Conservation (phyloP, 345 rosid species). For the Eutrema japonicum region DNA sequence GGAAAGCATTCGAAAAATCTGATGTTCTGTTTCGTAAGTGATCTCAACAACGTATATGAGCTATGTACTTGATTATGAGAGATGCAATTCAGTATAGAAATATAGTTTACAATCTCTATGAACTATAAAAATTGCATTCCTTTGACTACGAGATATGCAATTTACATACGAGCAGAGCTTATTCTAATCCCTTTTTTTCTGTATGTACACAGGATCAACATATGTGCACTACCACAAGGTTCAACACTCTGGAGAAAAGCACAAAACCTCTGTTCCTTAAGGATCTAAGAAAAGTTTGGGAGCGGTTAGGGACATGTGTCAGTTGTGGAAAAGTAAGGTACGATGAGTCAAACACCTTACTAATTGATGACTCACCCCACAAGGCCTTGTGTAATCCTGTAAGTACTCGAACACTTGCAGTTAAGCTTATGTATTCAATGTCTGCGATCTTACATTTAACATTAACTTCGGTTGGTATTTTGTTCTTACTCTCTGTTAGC, state of each 20-base stretch:
- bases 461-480: slow-evolving; percentile 5
- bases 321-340: slow-evolving; percentile 63
- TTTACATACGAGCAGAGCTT: slow-evolving; percentile 3
- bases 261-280: slow-evolving; percentile 72
- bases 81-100: slow-evolving; percentile 3
- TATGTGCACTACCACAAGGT: slow-evolving; percentile 57
- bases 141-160: background rate
- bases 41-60: slow-evolving; percentile 2
- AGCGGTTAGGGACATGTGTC: slow-evolving; percentile 46
- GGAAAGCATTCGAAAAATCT: slow-evolving; percentile 19
- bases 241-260: slow-evolving; percentile 55
- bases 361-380: slow-evolving; percentile 86
- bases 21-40: slow-evolving; percentile 37
- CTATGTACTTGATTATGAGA: slow-evolving; percentile 1
- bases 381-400: slow-evolving; percentile 90
- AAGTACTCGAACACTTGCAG: slow-evolving; percentile 25
- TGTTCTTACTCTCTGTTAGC: slow-evolving; percentile 47
- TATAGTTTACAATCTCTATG: background rate
- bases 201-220: slow-evolving; percentile 49
- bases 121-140: background rate
- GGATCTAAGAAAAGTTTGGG: slow-evolving; percentile 72
- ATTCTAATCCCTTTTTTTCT: background rate
- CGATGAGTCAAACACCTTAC: slow-evolving; percentile 68
- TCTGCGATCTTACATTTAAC: background rate
- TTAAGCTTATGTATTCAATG: background rate